Conservation (phyloP, 2,329 filamentous ascomycete species). For the Sordariomycetes sp. region DNA sequence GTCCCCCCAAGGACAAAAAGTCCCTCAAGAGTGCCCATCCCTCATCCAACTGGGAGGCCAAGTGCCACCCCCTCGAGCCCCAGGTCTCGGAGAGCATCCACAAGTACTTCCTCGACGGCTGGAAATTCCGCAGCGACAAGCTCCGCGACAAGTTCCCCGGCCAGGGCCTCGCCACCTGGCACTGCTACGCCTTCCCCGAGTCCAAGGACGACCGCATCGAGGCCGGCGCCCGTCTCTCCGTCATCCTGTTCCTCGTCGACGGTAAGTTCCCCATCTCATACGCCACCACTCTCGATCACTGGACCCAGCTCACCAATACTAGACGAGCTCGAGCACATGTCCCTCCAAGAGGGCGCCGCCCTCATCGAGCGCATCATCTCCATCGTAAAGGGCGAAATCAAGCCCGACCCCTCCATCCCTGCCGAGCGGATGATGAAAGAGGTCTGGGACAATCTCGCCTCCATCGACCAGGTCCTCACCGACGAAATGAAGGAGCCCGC, state of each 20-base stretch:
- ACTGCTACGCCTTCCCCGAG: conserved; percentile 18
- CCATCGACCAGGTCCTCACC: conserved; percentile 18
- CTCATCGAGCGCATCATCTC: conserved; percentile 23
- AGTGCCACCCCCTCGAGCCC: conserved; percentile 13
- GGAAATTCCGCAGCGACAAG: conserved; percentile 19
- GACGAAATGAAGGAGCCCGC: conserved; percentile 21
- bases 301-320: neutral
- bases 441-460: conserved; percentile 24
- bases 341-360: conserved; percentile 19
- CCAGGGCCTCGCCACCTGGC: conserved; percentile 18
- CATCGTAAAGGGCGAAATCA: conserved; percentile 15
- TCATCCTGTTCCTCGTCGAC: conserved; percentile 26
- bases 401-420: conserved; percentile 17
- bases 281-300: neutral
- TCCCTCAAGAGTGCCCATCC: neutral
- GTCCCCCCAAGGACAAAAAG: neutral
- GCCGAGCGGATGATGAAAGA: conserved; percentile 23
- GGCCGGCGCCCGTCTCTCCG: conserved; percentile 22
- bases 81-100: conserved; percentile 19
- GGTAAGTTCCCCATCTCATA: conserved; percentile 12
- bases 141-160: conserved; percentile 18
- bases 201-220: conserved; percentile 22
- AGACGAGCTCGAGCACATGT: conserved; percentile 28
- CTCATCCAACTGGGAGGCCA: conserved; percentile 1
- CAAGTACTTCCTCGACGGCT: conserved; percentile 21